phyloP scores from a whole-genome alignment of 139 green algal genomes.

The Marvania coccoides region DNA sequence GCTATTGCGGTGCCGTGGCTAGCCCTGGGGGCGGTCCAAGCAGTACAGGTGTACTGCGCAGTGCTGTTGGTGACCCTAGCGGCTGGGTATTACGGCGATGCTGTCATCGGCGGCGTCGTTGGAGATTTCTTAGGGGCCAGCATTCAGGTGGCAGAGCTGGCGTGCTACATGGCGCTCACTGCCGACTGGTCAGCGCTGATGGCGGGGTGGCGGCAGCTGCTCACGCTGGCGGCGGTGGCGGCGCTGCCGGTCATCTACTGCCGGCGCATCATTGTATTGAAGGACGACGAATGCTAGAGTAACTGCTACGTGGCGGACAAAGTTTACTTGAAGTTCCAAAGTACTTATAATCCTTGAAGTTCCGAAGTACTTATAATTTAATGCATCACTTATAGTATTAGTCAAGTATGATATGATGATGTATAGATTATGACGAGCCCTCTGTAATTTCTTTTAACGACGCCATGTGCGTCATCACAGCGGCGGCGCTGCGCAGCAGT shows the following conservation, averaged over 20 bases:
- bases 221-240: slow-evolving; percentile 4
- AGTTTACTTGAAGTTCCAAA: too few relatives aligned
- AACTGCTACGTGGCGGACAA: too few relatives aligned
- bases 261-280: slow-evolving; percentile 21
- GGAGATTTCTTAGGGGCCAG: slow-evolving; percentile 47
- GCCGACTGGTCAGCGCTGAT: slow-evolving; percentile 23
- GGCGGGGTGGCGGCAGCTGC: slow-evolving; percentile 1
- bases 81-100: slow-evolving; percentile 22
- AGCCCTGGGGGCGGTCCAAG: slow-evolving; percentile 1
- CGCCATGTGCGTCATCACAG: slow-evolving; percentile 30
- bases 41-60: not conserved
- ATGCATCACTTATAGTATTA: too few relatives aligned
- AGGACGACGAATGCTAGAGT: not conserved
- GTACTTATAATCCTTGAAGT: too few relatives aligned
- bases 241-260: slow-evolving; percentile 19
- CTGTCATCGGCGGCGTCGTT: slow-evolving; percentile 36
- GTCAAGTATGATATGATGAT: too few relatives aligned
- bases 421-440: too few relatives aligned
- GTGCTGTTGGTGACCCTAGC: not conserved
- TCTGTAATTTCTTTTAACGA: slow-evolving; percentile 19
- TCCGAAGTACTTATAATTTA: too few relatives aligned
- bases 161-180: slow-evolving; percentile 18
- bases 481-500: slow-evolving; percentile 28
- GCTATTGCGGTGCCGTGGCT: slow-evolving; percentile 6
- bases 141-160: slow-evolving; percentile 35